Conservation (phyloP, 148 eudicot genomes). For the Pouteria glomerata region DNA sequence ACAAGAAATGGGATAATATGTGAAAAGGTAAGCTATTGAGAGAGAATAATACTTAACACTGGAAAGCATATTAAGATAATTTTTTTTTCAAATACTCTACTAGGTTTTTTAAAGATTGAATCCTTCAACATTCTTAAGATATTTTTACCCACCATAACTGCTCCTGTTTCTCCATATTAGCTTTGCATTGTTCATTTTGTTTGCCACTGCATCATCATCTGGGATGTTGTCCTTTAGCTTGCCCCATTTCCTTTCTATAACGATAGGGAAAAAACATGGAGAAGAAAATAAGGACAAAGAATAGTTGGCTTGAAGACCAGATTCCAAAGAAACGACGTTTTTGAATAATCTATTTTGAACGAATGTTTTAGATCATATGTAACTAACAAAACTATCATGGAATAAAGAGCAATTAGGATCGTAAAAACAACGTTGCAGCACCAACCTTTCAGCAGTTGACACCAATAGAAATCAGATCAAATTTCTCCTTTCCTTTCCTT, state of each 20-base stretch:
- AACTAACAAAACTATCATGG: neutral
- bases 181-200: neutral
- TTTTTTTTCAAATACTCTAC: neutral
- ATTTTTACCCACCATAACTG: conserved; percentile 6
- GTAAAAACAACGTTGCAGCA: neutral
- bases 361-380: neutral
- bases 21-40: neutral
- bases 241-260: neutral
- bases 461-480: neutral
- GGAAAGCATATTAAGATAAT: neutral
- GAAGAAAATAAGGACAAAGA: neutral
- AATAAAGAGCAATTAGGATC: neutral
- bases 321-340: neutral
- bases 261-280: neutral
- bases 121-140: conserved; percentile 1
- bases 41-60: neutral
- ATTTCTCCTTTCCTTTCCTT: neutral
- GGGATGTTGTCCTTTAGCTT: neutral
- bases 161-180: conserved; percentile 8
- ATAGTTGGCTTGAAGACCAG: neutral
- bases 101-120: neutral
- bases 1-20: neutral
- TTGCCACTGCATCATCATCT: neutral
- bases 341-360: neutral
- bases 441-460: neutral